Base-by-base conservation (phyloP, 2,329 filamentous ascomycete genomes). In the Xylaria arbuscula region DNA sequence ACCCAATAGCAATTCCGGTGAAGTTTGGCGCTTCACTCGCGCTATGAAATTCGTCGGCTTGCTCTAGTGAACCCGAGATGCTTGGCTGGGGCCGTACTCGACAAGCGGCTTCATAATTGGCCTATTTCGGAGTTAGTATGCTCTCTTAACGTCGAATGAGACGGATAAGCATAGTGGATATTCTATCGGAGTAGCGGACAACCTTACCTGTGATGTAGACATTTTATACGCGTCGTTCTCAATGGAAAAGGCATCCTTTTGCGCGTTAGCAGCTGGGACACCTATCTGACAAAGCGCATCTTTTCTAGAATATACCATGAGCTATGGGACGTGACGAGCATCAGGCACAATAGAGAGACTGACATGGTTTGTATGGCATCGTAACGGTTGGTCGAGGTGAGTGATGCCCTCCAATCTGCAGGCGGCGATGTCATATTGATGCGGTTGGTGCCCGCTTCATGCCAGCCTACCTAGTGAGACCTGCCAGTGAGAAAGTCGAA, bases 221-320 rank as follows among this genome's bases (percentile, higher is more conserved):
- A 81, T 80, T 51, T 87, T 84, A 73, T 89, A 92, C 13, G 89
- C 88, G 11, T 86, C 83, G 54, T 86, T 87, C 79, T 97, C 94
- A 48, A 89, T 81, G 55, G 85, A 79, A 75, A 91, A 90, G 22
- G 92, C 93, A 47, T 75, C 83, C 72, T 76, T 76, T 47, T 78
- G 76, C 10, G 74, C 71, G 3, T 72, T 69, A 4, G 75, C 69
- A 22, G 72, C 66, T 5, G 73, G 68, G 17, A 73, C 38, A 19
- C 67, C 70, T 50, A 64, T 62, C 8, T 71, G 55, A 34, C 70
- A 71, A 47, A 77, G 70, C 1, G 77, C 45, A 66, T 72, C 56
- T 60, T 75, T 76, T 74, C 78, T 78, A 51, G n/a, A 66, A 11
- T 48, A n/a, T 10, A 57, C 15, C 32, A 42, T 71, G 57, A 65